Evolutionary conservation across 345 rosid species (phyloP).

Genomic region (Reutealis trisperma): DNA sequence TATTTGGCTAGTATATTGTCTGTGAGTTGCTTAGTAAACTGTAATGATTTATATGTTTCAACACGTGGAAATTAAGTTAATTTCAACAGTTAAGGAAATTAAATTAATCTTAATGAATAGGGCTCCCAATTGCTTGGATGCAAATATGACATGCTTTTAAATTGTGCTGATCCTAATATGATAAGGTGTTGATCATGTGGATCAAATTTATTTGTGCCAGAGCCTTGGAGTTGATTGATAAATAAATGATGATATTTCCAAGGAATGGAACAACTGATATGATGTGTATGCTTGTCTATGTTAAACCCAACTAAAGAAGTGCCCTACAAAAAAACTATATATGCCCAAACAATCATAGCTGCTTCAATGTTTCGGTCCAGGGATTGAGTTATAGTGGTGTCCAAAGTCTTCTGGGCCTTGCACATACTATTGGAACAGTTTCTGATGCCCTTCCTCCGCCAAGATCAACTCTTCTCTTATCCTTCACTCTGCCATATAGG

Average conservation of each 20-base stretch:
- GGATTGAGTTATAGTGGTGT: slow-evolving; percentile 58
- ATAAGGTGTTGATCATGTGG: neutral
- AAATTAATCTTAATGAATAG: neutral
- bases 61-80: neutral
- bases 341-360: neutral
- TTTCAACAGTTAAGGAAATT: too few species aligned
- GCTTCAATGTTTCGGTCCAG: slow-evolving; percentile 35
- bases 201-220: neutral
- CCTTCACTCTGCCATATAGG: slow-evolving; percentile 62
- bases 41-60: neutral
- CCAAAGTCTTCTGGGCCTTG: slow-evolving; percentile 59
- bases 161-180: neutral
- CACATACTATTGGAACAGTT: slow-evolving; percentile 64
- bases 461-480: slow-evolving; percentile 57
- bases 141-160: neutral
- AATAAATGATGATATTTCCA: neutral
- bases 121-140: neutral
- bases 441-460: slow-evolving; percentile 61
- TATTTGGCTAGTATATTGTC: slow-evolving; percentile 56
- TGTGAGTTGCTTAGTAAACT: slow-evolving; percentile 47
- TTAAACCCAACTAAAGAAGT: neutral
- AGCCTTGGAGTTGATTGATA: neutral
- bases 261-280: neutral
- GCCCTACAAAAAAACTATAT: neutral
- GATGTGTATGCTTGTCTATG: too few species aligned